Conservation (phyloP, 805 yeast species). For the Maudiozyma turicensis region DNA sequence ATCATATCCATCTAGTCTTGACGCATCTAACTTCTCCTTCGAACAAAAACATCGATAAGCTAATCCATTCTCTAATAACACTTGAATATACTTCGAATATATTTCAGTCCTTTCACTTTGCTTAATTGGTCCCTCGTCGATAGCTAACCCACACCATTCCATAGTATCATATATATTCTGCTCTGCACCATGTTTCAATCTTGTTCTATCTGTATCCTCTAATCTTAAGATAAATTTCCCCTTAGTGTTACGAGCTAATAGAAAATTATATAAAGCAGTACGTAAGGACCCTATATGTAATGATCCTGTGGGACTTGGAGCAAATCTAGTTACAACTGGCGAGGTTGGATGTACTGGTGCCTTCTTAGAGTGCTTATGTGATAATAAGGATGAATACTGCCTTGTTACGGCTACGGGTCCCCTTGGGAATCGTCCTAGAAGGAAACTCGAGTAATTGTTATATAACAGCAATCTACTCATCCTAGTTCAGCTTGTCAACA, state of each 20-base stretch:
- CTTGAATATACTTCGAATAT: constrained; percentile 50
- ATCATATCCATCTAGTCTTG: constrained; percentile 83
- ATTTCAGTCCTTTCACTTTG: constrained; percentile 73
- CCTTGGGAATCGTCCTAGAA: no score
- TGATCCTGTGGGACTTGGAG: constrained; percentile 96
- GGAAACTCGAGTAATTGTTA: no score
- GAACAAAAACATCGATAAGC: constrained; percentile 88
- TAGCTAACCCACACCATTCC: constrained; percentile 61
- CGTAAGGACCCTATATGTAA: constrained; percentile 90
- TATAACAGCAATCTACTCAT: no score
- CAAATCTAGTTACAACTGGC: constrained; percentile 84
- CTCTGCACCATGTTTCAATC: constrained; percentile 79
- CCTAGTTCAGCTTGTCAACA: no score
- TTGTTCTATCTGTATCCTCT: constrained; percentile 85
- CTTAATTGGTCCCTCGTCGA: constrained; percentile 80
- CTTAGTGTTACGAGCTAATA: constrained; percentile 66
- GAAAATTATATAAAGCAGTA: constrained; percentile 84
- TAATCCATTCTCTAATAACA: constrained; percentile 48
- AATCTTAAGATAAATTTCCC: constrained; percentile 76
- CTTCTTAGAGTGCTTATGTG: not conserved
- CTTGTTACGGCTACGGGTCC: not conserved
- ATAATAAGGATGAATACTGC: not conserved
- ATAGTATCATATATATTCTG: constrained; percentile 64
- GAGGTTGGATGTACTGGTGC: constrained; percentile 30
- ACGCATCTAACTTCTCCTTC: constrained; percentile 57